phyloP scores from a whole-genome alignment of 1,284 basidiomycete genomes.

The Cryptococcus neoformans region DNA sequence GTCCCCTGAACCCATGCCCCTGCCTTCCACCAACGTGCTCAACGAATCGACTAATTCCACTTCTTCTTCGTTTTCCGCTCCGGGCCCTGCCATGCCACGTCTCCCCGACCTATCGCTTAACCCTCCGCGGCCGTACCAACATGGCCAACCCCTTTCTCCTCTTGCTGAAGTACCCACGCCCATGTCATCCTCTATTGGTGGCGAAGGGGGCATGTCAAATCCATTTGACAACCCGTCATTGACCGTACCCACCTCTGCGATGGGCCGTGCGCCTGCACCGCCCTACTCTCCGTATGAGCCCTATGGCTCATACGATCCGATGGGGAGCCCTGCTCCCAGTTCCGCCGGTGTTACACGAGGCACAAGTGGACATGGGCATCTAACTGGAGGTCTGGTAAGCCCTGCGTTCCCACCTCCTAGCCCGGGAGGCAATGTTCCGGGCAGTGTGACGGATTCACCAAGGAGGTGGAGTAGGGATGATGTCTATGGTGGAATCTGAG shows the following conservation, averaged over 20 bases:
- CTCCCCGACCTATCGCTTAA: conserved; percentile 17
- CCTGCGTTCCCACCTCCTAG: conserved; percentile 27
- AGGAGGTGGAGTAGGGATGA: conserved; percentile 28
- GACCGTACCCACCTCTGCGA: conserved; percentile 1
- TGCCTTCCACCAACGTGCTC: conserved; percentile 2
- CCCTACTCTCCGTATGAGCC: conserved; percentile 15
- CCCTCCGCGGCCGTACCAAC: conserved; percentile 37
- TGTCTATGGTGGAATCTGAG: conserved; percentile 45
- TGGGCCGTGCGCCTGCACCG: conserved; percentile 12
- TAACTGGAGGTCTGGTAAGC: not conserved
- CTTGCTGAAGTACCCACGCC: conserved; percentile 40
- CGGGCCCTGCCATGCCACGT: conserved; percentile 8
- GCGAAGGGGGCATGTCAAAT: conserved; percentile 11
- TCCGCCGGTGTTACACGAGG: conserved; percentile 7
- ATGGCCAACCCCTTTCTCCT: conserved; percentile 44
- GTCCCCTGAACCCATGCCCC: conserved; percentile 1
- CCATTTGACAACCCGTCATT: conserved; percentile 22
- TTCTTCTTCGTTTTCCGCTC: conserved; percentile 20
- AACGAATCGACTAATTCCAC: conserved; percentile 10
- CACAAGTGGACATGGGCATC: no score
- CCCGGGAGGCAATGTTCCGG: conserved; percentile 25
- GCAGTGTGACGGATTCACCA: conserved; percentile 28
- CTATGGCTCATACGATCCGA: no score
- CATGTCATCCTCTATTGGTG: conserved; percentile 5
- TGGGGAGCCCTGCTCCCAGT: conserved; percentile 6